Evolutionary conservation across 495 filamentous ascomycete species (phyloP), one percentile per base, ranked within the genome.

Genomic region (Aspergillus heteromorphus): DNA sequence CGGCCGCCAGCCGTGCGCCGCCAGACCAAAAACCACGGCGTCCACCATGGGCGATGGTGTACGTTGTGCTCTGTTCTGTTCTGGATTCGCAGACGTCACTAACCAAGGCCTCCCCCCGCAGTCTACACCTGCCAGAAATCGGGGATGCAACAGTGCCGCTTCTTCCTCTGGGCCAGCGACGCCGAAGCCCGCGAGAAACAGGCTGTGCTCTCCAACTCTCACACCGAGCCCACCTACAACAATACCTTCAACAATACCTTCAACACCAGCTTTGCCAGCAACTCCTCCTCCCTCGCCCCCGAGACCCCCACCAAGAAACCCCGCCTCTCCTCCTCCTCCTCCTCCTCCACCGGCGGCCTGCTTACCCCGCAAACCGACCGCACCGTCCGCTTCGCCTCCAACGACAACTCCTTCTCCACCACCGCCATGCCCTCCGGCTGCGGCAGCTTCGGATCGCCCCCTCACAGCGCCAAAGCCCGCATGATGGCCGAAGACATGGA

Each of bases 91-190:
- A 4, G 17, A 40, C 17, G 13, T 38, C 14, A n/a, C 34, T 48
- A 19, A 54, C 53, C 57, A 21, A 9, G 49, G 36, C 16, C 40
- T 18, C 45, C 16, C 19, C 16, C 11, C 8, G 10, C 21, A 81
- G 78, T 91, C 66, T 89, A 86, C 61, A 82, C 75, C 6, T 91
- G 87, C 64, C 80, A 80, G 52, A 77, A 80, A 55, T 63, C 70
- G 7, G 70, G 74, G 25, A 59, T 68, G 0, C 59, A 73, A 40
- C 70, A 73, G 34, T 92, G 88, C 66, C 71, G 74, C 14, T 91
- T 91, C 74, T 92, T 89, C 64, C 68, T 90, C 2, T 91, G 83
- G 81, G 74, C 77, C 23, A 79, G 83, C 23, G 78, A 82, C n/a
- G 87, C 87, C 0, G 67, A 77, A 30, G 55, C 54, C 17, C 76